Evolutionary conservation across 768 basidiomycete species (phyloP), one percentile per base, ranked within the genome.

Genomic region (Russula earlei): DNA sequence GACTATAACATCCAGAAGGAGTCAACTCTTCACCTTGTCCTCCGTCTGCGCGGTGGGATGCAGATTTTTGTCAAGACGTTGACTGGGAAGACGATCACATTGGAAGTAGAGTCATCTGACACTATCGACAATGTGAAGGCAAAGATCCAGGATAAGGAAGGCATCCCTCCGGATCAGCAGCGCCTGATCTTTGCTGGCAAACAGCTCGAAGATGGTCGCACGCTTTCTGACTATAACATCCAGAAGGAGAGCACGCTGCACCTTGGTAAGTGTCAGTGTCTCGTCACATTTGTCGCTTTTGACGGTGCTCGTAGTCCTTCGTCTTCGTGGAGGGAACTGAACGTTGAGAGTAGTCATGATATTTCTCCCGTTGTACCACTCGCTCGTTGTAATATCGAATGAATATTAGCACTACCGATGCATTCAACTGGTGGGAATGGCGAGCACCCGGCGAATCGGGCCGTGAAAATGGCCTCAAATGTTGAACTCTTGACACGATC

Each of bases 401-500:
- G 52, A 54, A 57, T 56, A 56, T 20, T 22, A 41, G 4, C 44
- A 12, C 19, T 37, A 20, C 24, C 31, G 40, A 31, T 25, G 31
- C 3, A n/a, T 14, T 19, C 11, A 5, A 3, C 8, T 38, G 38
- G 5, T 14, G 17, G 10, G 42, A 22, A 1, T 5, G 7, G 20
- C 19, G 5, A 43, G 42, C 22, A 4, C 4, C n/a, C 51, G 33
- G 47, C 10, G 12, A 25, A 19, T 38, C 49, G 55, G 55, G 22
- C 55, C 55, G 55, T 40, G 44, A 29, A n/a, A 2, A 61, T 66
- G 25, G 53, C 67, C 33, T 71, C 73, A 25, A 83, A 85, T 69
- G 54, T 83, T 61, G 62, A 76, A 36, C 60, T 74, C 45, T 79
- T 89, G 64, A 87, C 86, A 12, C 75, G 72, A 38, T 81, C 84